phyloP scores from a whole-genome alignment of 75 land plant species.

The Larix kaempferi region DNA sequence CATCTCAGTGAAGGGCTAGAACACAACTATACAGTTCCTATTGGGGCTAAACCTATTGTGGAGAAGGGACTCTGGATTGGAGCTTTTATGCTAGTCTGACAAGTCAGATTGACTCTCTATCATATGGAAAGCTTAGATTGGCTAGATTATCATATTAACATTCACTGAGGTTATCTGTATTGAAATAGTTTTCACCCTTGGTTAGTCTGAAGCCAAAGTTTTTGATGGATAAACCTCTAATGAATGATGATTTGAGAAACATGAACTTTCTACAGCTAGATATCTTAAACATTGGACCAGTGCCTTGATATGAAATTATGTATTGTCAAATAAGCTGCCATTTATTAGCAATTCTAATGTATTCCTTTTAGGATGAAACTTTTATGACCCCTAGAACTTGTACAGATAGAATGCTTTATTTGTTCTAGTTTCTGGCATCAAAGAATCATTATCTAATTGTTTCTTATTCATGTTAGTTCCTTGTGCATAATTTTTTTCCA shows the following conservation, averaged over 20 bases:
- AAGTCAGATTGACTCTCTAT: no score
- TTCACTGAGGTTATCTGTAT: background rate
- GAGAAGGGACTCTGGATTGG: no score
- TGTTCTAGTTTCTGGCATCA: background rate
- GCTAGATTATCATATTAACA: background rate
- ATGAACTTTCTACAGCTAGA: background rate
- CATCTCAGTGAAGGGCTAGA: no score
- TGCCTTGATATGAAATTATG: background rate
- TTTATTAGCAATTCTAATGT: background rate
- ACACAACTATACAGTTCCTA: no score
- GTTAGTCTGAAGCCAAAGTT: background rate
- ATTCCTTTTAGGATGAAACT: background rate
- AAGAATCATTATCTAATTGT: background rate
- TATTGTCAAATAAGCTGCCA: no score
- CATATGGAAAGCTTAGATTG: no score
- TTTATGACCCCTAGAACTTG: background rate
- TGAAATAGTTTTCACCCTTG: background rate
- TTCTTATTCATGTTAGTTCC: background rate
- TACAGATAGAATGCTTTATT: background rate
- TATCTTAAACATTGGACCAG: background rate
- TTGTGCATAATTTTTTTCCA: background rate
- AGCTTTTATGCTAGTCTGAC: no score
- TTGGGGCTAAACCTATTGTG: no score
- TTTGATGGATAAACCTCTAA: background rate
- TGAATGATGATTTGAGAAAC: background rate